phyloP scores from a whole-genome alignment of 2,329 filamentous ascomycete species.

The Fusarium dlaminii region DNA sequence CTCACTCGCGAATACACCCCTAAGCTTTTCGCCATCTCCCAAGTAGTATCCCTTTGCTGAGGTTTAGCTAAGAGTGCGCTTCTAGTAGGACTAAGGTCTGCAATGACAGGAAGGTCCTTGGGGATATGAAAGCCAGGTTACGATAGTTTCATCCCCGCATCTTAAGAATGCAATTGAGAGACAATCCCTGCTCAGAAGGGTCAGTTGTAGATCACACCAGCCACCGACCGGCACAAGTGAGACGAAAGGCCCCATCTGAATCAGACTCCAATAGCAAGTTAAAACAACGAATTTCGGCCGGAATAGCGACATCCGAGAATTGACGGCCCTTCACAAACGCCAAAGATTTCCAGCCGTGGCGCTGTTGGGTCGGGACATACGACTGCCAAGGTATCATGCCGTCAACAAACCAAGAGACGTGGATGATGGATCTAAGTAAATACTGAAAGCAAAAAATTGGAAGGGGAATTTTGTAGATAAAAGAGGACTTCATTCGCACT shows the following conservation, averaged over 20 bases:
- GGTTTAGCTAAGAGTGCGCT: no score
- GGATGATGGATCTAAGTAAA: neutral
- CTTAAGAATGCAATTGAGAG: neutral
- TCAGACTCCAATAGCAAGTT: neutral
- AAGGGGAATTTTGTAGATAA: neutral
- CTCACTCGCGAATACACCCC: neutral
- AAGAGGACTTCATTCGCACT: neutral
- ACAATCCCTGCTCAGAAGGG: neutral
- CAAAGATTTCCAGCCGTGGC: neutral
- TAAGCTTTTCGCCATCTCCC: no score
- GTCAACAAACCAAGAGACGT: no score
- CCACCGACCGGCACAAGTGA: neutral
- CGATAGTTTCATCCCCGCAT: neutral
- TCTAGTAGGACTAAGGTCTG: no score
- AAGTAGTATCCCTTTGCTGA: no score
- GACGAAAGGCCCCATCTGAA: neutral
- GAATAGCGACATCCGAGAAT: neutral
- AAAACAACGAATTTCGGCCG: neutral
- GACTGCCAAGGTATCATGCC: neutral
- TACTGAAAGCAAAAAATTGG: neutral
- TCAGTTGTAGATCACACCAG: neutral
- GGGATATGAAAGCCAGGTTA: neutral
- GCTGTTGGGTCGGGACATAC: neutral
- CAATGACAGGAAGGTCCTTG: neutral
- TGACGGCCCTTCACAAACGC: neutral